Percentiles rank a stretch among this genome's conserved stretches.
phyloP scores from a whole-genome alignment of 768 basidiomycete genomes.

The Rhodotorula taiwanensis region DNA sequence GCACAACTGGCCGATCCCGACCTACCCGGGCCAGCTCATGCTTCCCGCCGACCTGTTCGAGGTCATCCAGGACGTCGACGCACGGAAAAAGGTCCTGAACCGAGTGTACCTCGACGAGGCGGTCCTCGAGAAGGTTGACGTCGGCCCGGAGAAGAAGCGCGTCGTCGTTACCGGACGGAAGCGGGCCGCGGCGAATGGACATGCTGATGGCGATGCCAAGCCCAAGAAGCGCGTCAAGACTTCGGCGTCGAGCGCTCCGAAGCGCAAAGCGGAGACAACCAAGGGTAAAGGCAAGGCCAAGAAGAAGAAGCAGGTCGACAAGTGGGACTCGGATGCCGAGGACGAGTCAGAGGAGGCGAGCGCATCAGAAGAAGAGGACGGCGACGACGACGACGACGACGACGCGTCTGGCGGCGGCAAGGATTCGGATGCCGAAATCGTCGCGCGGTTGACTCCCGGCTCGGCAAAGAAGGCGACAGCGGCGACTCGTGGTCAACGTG shows the following conservation, averaged over 20 bases:
- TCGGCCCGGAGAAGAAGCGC: conserved; percentile 9
- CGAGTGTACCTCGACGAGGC: conserved; percentile 63
- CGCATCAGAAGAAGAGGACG: background rate
- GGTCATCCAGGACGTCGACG: conserved; percentile 60
- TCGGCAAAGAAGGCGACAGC: background rate
- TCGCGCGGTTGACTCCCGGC: no score
- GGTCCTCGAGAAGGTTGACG: conserved; percentile 53
- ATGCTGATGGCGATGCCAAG: conserved; percentile 5
- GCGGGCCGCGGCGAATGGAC: conserved; percentile 5
- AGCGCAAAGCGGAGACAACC: conserved; percentile 47
- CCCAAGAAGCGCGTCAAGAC: conserved; percentile 8
- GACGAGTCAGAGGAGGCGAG: background rate
- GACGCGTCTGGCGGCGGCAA: background rate
- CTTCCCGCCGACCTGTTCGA: conserved; percentile 77
- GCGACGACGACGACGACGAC: background rate
- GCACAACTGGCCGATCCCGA: conserved; percentile 67
- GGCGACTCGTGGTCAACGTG: background rate
- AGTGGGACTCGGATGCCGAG: conserved; percentile 23
- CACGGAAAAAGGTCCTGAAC: conserved; percentile 46
- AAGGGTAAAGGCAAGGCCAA: conserved; percentile 40
- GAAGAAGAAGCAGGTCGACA: conserved; percentile 3
- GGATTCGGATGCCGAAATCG: background rate
- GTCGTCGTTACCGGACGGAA: background rate
- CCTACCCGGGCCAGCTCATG: conserved; percentile 71
- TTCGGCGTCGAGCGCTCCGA: background rate